These are phyloP conservation scores for Boletus bicolor DNA, from an alignment of 768 basidiomycete genomes.

Conservation along the genomic window DNA sequence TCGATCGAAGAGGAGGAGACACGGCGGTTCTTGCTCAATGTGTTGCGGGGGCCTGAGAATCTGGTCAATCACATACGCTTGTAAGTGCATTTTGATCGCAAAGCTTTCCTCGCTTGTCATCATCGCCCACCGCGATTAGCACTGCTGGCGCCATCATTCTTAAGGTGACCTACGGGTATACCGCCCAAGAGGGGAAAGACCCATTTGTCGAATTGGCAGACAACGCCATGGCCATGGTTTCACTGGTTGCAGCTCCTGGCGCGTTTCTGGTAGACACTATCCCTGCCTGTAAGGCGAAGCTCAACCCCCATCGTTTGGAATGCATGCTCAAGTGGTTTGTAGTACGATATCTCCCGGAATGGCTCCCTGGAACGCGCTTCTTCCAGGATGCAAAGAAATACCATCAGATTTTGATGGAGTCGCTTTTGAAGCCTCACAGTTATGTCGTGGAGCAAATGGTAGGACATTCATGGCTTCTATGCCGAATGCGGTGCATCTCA, in stretches of 20 bases:
- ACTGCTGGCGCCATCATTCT: constrained; percentile 31
- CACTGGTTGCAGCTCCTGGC: constrained; percentile 1
- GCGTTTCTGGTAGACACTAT: constrained; percentile 22
- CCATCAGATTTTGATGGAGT: constrained; percentile 28
- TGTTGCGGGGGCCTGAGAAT: constrained; percentile 16
- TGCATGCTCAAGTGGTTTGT: background rate
- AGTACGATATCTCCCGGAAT: constrained; percentile 33
- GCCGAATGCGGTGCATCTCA: background rate
- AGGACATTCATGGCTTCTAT: background rate
- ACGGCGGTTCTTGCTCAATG: constrained; percentile 13
- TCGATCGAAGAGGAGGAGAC: constrained; percentile 18
- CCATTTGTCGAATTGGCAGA: constrained; percentile 33
- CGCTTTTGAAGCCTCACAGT: constrained; percentile 43
- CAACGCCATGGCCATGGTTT: constrained; percentile 19
- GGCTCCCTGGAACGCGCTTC: constrained; percentile 37
- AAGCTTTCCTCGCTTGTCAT: background rate
- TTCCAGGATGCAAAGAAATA: constrained; percentile 29
- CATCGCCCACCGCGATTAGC: background rate
- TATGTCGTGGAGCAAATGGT: constrained; percentile 50
- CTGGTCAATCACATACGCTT: constrained; percentile 21
- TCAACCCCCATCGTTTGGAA: no score
- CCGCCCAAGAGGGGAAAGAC: constrained; percentile 34
- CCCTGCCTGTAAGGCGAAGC: constrained; percentile 14
- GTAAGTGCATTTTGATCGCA: constrained; percentile 7
- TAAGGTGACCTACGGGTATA: constrained; percentile 40